Evolutionary conservation across 129 eudicot genomes (phyloP), one percentile per base, ranked within the genome.

Genomic region (Flaveria ramosissima): DNA sequence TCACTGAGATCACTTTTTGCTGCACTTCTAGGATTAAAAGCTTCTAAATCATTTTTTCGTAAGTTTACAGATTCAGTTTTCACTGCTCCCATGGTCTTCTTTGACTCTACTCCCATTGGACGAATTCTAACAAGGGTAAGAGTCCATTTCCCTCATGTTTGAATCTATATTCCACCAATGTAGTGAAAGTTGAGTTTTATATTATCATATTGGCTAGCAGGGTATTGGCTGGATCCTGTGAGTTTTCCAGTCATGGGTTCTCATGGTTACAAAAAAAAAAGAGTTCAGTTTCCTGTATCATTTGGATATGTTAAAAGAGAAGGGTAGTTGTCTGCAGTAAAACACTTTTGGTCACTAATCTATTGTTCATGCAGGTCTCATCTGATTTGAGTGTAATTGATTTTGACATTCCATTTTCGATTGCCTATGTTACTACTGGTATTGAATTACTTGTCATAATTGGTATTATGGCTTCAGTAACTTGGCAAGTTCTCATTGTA

Each of bases 401-500:
- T 63, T 85, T 78, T 45, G 96, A 90, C 74, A 71, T 90, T 67
- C 90, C 92, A 1, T 46, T 81, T 67, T 27, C 85, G 15, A 24
- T 81, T 62, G 69, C 69, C 14, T 83, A 27, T 59, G 85, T 81
- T 47, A 87, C 79, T 71, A 20, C 88, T 67, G 75, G 42, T 5
- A 56, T 70, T 6, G 96, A 90, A 71, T 10, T 84, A 13, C 24
- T 87, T 16, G 72, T 69, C 42, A 87, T 48, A 42, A 83, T 90
- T 59, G 52, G n/a, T 27, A 84, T 92, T 50, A 87, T 92, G 96
- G 93, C 91, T 43, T 87, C 91, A 11, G 96, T 89, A 26, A 92
- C 97, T 23, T 92, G 97, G 93, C 92, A 83, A 72, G 96, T 92
- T 77, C 88, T 89, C 73, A 76, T 92, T 61, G 91, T 92, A 59